A percentile compares a stretch with the other conserved stretches of the same genome.
Conservation (phyloP, 495 filamentous ascomycete species). For the Neurospora tetrasperma region DNA sequence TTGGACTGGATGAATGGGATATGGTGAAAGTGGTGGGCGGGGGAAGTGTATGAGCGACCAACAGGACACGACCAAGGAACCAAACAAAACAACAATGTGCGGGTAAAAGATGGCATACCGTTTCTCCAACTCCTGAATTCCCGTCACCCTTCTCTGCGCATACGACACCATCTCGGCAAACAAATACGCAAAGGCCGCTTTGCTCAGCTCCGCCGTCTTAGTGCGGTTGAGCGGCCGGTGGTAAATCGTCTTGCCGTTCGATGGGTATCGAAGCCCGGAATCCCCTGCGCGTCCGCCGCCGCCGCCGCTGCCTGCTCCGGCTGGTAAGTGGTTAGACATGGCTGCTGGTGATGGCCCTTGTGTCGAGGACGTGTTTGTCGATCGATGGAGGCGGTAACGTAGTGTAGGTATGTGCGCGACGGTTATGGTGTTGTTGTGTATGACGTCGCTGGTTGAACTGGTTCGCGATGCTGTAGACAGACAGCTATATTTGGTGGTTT, state of each 20-base stretch:
- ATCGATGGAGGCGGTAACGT: background rate
- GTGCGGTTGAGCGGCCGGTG: conserved; percentile 87
- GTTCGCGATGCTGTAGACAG: background rate
- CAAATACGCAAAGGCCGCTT: conserved; percentile 87
- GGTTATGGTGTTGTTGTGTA: too few species aligned
- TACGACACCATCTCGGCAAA: conserved; percentile 97
- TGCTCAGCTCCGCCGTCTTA: conserved; percentile 75
- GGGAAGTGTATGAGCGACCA: too few species aligned
- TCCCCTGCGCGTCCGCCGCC: conserved; percentile 5
- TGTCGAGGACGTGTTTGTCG: background rate
- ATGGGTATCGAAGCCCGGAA: conserved; percentile 81
- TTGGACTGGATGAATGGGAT: background rate
- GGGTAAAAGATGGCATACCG: too few species aligned
- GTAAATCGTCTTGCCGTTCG: conserved; percentile 94
- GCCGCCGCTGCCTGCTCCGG: background rate
- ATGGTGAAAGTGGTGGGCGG: background rate
- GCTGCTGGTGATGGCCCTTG: background rate
- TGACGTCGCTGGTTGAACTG: background rate
- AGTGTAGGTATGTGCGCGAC: too few species aligned
- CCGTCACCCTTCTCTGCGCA: conserved; percentile 80
- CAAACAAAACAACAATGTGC: too few species aligned
- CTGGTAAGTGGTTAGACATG: conserved; percentile 1
- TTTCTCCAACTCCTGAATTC: conserved; percentile 88
- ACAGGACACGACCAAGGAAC: too few species aligned
- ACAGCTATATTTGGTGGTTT: background rate